These are phyloP conservation scores for Talaromyces wortmannii DNA, from an alignment of 495 filamentous ascomycete genomes.

Conservation along the genomic window DNA sequence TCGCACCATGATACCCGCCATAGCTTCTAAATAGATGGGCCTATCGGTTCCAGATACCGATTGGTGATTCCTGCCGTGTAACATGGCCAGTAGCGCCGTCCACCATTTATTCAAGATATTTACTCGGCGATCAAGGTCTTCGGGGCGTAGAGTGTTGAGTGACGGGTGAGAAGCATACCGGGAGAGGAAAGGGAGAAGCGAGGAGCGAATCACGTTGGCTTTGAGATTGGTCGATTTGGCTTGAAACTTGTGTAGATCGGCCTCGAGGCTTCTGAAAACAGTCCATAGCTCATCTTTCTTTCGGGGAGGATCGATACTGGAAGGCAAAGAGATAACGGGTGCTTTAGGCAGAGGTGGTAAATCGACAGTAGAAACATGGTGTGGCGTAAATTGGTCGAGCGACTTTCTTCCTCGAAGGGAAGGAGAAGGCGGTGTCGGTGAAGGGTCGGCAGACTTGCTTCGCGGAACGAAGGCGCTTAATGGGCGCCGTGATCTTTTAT, in stretches of 20 bases:
- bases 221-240: conserved; percentile 71
- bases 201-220: conserved; percentile 69
- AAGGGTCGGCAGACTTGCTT: conserved; percentile 31
- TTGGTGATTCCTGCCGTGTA: conserved; percentile 67
- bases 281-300: conserved; percentile 88
- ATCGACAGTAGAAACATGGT: conserved; percentile 36
- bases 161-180: conserved; percentile 66
- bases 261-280: conserved; percentile 72
- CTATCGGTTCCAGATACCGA: conserved; percentile 71
- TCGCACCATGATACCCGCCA: conserved; percentile 80
- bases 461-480: conserved; percentile 43
- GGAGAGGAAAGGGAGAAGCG: conserved; percentile 78
- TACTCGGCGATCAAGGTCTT: conserved; percentile 80
- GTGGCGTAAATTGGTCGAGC: conserved; percentile 47
- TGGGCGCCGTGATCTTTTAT: conserved; percentile 43
- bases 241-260: conserved; percentile 78
- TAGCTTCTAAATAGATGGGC: conserved; percentile 75
- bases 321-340: conserved; percentile 18
- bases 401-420: conserved; percentile 51
- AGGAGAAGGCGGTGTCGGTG: conserved; percentile 32
- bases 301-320: conserved; percentile 35
- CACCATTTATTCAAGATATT: conserved; percentile 93
- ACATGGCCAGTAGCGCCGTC: conserved; percentile 80
- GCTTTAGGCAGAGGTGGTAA: conserved; percentile 46
- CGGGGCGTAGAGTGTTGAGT: conserved; percentile 58